Base-by-base conservation (phyloP, 768 basidiomycete species). In the Phaffia tasmanica region DNA sequence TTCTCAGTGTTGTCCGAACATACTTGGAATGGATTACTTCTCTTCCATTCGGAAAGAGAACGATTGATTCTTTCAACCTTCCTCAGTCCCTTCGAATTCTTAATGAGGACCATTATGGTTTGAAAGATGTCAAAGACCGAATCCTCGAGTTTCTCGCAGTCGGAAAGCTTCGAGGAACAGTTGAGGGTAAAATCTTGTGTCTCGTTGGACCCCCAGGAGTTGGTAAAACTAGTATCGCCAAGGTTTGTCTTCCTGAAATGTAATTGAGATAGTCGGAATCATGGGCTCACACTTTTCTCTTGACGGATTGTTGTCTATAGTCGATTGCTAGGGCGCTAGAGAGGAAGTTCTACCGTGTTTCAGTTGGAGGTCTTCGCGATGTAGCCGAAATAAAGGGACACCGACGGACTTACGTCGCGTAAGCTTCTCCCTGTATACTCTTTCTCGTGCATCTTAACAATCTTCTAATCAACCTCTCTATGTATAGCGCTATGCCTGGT, bases 381-480 rank as follows among this genome's bases (percentile, higher is more conserved):
- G 92, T 98, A 0, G 95, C 95, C 64, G 95, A 98, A 81, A 97
- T 99, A 74, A 98, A 98, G 78, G 95, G 95, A 0, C 95, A 99
- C 74, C 79, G 95, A 72, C 80, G 95, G 75, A 99, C 94, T n/a
- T 98, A 95, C 74, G 89, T 93, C 62, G 89, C 88, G 86, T 88
- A 65, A 54, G 85, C 35, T 42, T 42, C 35, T 79, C 1, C 14
- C 58, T 29, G 18, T 16, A 58, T 29, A 46, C 32, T 49, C 19
- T 29, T 2, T 32, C 8, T 42, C 29, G 42, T 55, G 54, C 25
- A 16, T 58, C 7, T 14, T 6, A 14, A 27, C 7, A 21, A 7
- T 23, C 46, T 29, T 56, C 47, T 32, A 14, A 47, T 47, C 23
- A 16, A 21, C 55, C 64, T 42, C 61, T 54, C 27, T 64, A 57